Evolutionary conservation across 139 green algal genomes (phyloP).

Genomic region (Tetratostichococcus sp.): DNA sequence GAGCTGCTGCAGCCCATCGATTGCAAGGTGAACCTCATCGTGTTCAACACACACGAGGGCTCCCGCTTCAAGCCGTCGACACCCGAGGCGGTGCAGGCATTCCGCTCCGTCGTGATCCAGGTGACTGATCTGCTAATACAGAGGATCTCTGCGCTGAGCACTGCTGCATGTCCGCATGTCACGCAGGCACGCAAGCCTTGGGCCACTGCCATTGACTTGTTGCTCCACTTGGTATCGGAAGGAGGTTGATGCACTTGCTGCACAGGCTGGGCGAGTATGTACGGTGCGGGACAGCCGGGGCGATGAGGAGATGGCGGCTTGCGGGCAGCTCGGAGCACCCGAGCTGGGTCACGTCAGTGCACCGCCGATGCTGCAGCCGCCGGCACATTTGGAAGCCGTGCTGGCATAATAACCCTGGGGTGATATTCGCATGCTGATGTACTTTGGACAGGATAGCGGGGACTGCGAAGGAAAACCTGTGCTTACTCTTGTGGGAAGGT

Average conservation of each 20-base stretch:
- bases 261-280: slow-evolving; percentile 57
- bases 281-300: slow-evolving; percentile 70
- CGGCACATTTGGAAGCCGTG: slow-evolving; percentile 13
- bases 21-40: slow-evolving; percentile 81
- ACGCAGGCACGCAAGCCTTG: too few species aligned
- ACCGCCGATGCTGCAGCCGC: slow-evolving; percentile 26
- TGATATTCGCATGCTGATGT: too few species aligned
- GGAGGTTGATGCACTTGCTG: neutral
- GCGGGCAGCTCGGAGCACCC: slow-evolving; percentile 73
- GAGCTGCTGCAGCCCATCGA: slow-evolving; percentile 44
- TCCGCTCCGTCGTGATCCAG: slow-evolving; percentile 46
- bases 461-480: too few species aligned
- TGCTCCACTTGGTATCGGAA: neutral
- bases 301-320: slow-evolving; percentile 83
- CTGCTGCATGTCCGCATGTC: neutral
- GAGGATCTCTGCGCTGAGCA: neutral
- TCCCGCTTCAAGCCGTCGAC: slow-evolving; percentile 47
- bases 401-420: slow-evolving; percentile 4
- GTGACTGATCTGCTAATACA: neutral
- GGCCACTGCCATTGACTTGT: neutral
- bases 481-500: too few species aligned
- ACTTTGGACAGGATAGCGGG: too few species aligned
- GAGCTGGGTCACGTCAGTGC: neutral
- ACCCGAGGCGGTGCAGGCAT: slow-evolving; percentile 45
- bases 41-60: slow-evolving; percentile 79